phyloP scores from a whole-genome alignment of 352 stramenopile genomes.

The Globisporangium cederbergense region DNA sequence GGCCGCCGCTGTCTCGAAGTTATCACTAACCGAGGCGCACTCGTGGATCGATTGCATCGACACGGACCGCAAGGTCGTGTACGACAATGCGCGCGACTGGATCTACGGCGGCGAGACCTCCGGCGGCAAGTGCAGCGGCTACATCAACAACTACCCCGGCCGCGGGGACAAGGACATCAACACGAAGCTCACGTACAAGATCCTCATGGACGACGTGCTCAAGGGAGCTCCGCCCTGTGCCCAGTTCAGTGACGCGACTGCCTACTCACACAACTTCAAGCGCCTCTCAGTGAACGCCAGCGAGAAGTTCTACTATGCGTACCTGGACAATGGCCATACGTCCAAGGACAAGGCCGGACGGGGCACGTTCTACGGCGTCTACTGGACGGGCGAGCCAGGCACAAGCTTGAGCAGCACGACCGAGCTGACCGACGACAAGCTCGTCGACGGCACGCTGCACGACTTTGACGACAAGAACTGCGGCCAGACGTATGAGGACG shows the following conservation, averaged over 20 bases:
- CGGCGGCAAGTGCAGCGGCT: constrained; percentile 51
- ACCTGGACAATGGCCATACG: constrained; percentile 63
- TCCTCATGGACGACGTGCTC: constrained; percentile 46
- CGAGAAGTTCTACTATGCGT: constrained; percentile 55
- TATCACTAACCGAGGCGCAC: constrained; percentile 22
- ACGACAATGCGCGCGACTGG: constrained; percentile 50
- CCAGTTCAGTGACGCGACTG: constrained; percentile 30
- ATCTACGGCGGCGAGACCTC: constrained; percentile 41
- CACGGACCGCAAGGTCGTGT: constrained; percentile 48
- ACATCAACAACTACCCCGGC: constrained; percentile 64
- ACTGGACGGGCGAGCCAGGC: constrained; percentile 44
- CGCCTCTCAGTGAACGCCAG: constrained; percentile 37
- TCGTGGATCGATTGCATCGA: constrained; percentile 33
- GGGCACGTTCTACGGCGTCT: constrained; percentile 57
- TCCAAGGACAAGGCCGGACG: constrained; percentile 54
- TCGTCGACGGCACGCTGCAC: constrained; percentile 60
- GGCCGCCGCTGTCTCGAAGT: background rate
- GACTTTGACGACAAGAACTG: constrained; percentile 72
- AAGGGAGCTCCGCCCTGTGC: constrained; percentile 32
- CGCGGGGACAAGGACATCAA: constrained; percentile 40
- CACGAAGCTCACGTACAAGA: constrained; percentile 45
- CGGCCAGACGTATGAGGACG: constrained; percentile 40
- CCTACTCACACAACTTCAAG: constrained; percentile 26
- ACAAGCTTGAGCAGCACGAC: constrained; percentile 42
- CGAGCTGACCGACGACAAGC: constrained; percentile 46